Evolutionary conservation across 2,329 filamentous ascomycete species (phyloP).

Genomic region (Elsinoe necatrix): DNA sequence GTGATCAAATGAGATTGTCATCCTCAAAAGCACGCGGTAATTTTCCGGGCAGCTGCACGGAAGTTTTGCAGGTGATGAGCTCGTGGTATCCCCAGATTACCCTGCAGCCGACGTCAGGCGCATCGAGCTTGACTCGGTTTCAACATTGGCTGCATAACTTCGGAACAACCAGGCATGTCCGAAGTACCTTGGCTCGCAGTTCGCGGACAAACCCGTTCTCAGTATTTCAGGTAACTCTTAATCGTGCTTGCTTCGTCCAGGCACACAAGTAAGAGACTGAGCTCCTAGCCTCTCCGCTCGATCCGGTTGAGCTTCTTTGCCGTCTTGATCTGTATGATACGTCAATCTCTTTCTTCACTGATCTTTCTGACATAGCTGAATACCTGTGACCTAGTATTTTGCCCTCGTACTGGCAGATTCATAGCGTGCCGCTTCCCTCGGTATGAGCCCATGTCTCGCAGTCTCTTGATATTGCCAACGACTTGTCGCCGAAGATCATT

Average conservation of each 20-base stretch:
- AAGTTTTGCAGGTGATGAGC: not conserved
- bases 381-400: conserved; percentile 73
- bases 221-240: not conserved
- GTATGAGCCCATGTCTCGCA: conserved; percentile 88
- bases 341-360: conserved; percentile 21
- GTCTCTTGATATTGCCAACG: conserved; percentile 72
- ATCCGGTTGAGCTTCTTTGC: conserved; percentile 52
- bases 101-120: not conserved
- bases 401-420: conserved; percentile 82
- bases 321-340: conserved; percentile 44
- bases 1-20: not conserved
- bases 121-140: not conserved
- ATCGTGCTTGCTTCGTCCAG: not conserved
- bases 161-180: not conserved
- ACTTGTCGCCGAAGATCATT: conserved; percentile 72
- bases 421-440: conserved; percentile 86
- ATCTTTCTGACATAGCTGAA: conserved; percentile 18
- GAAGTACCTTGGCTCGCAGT: not conserved
- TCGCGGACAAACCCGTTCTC: not conserved
- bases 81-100: not conserved
- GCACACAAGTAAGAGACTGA: not conserved
- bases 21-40: not conserved
- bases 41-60: not conserved
- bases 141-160: not conserved
- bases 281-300: conserved; percentile 40